Evolutionary conservation across 2,329 filamentous ascomycete species (phyloP), one percentile per base, ranked within the genome.

Genomic region (Sporothrix schenckii): DNA sequence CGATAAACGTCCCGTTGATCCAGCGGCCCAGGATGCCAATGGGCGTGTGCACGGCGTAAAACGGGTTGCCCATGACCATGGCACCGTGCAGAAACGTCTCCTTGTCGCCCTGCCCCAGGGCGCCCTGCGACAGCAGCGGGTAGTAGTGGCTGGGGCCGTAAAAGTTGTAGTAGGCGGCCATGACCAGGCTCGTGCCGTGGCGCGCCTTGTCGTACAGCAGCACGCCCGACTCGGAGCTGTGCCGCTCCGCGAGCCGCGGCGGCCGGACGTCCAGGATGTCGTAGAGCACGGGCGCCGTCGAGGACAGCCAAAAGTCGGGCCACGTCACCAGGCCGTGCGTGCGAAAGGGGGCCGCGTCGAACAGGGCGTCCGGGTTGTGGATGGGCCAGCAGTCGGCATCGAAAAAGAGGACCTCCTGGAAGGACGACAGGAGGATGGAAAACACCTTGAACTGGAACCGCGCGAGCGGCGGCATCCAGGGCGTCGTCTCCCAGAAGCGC

Each of bases 331-430:
- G 77, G 16, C 87, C 87, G 1, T 80, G 81, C 1, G 83, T 82
- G 6, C 74, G 79, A 76, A 84, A 88, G 0, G 85, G 84, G 50
- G 85, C 82, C 1, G 80, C 78, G n/a, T 81, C 77, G 73, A 89
- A 85, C 16, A 88, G 76, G 4, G 76, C 72, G 14, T 80, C 77
- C 0, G 79, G 78, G 66, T 77, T 77, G 70, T 73, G 72, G 44
- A 80, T 71, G 4, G 86, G 85, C 74, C 87, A 86, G 72, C 81
- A 82, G 74, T 88, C 86, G 69, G 84, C 84, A 74, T 89, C 87
- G 75, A 89, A 82, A 77, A 86, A 87, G 21, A 89, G 79, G 13
- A 87, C 81, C 68, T 87, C 81, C 75, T 87, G 84, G 73, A 88
- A 89, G 4, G 85, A 84, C 1, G 86, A 87, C 72, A 88, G 84